These are phyloP conservation scores for Pelargonium fulgidum DNA, from an alignment of 441 rosid species.

Conservation along the genomic window DNA sequence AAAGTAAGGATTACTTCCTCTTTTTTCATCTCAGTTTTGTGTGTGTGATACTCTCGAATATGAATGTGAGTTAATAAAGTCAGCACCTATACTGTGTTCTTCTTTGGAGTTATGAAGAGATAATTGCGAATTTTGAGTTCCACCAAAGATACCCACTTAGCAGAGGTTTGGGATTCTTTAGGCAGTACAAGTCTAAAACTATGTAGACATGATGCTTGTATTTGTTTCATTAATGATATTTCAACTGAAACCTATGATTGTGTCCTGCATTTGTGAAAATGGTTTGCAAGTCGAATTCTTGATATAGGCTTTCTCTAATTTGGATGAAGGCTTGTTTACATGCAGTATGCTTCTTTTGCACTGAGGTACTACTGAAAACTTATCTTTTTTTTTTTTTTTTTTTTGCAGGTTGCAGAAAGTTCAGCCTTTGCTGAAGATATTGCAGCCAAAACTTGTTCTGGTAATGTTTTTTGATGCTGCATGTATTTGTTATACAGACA, in stretches of 20 bases:
- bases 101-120: not conserved
- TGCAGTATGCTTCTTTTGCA: not conserved
- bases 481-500: slow-evolving; percentile 8
- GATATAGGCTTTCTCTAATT: not conserved
- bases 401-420: slow-evolving; percentile 43
- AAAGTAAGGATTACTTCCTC: slow-evolving; percentile 32
- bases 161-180: not conserved
- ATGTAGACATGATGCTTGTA: not conserved
- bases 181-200: not conserved
- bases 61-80: not conserved
- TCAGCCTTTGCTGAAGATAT: slow-evolving; percentile 35
- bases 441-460: slow-evolving; percentile 63
- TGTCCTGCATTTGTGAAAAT: not conserved
- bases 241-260: not conserved
- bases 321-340: not conserved
- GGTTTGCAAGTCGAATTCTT: not conserved
- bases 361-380: not conserved
- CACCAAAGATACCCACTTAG: not conserved
- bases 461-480: slow-evolving; percentile 32
- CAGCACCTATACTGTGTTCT: not conserved
- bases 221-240: not conserved
- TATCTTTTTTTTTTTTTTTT: not conserved
- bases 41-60: not conserved
- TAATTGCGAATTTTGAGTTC: not conserved
- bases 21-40: not conserved